A percentile compares a stretch with the other conserved stretches of the same genome.
Evolutionary conservation across 805 yeast genomes (phyloP).

Genomic region (Barnettozyma wickerhamii): DNA sequence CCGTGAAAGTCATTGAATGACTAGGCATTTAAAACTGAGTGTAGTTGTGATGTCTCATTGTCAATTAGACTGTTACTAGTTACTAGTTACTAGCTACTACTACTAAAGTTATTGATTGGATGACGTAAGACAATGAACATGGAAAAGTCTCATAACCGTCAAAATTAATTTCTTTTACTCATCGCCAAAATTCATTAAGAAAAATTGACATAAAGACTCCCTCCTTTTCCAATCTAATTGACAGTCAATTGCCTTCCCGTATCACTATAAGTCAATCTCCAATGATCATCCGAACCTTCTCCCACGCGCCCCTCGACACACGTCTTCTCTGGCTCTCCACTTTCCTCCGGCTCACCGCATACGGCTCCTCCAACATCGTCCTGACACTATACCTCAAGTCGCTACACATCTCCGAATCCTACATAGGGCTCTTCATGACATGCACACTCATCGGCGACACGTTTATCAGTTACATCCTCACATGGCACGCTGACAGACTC

Average conservation of each 20-base stretch:
- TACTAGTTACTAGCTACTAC: no score
- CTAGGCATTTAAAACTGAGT: slow-evolving; percentile 12
- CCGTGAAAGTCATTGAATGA: slow-evolving; percentile 24
- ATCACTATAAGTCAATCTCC: not conserved
- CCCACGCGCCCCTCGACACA: slow-evolving; percentile 1
- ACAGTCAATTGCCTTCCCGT: no score
- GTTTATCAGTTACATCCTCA: slow-evolving; percentile 57
- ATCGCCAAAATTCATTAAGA: no score
- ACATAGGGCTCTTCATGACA: slow-evolving; percentile 79
- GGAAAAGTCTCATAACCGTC: no score
- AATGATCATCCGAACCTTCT: slow-evolving; percentile 1
- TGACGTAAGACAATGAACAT: no score
- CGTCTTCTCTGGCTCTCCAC: slow-evolving; percentile 60
- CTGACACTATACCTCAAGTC: slow-evolving; percentile 61
- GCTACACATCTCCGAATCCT: slow-evolving; percentile 48
- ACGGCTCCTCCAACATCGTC: slow-evolving; percentile 77
- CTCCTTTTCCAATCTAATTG: no score
- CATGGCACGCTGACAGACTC: slow-evolving; percentile 71
- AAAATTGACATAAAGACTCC: no score
- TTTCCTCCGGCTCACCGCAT: slow-evolving; percentile 66
- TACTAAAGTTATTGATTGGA: no score
- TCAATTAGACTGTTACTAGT: no score
- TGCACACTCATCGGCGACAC: slow-evolving; percentile 79
- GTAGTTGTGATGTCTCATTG: slow-evolving; percentile 27
- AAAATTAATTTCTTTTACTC: no score